These are phyloP conservation scores for Verticillium dahliae DNA, from an alignment of 2,329 filamentous ascomycete species.

Conservation along the genomic window DNA sequence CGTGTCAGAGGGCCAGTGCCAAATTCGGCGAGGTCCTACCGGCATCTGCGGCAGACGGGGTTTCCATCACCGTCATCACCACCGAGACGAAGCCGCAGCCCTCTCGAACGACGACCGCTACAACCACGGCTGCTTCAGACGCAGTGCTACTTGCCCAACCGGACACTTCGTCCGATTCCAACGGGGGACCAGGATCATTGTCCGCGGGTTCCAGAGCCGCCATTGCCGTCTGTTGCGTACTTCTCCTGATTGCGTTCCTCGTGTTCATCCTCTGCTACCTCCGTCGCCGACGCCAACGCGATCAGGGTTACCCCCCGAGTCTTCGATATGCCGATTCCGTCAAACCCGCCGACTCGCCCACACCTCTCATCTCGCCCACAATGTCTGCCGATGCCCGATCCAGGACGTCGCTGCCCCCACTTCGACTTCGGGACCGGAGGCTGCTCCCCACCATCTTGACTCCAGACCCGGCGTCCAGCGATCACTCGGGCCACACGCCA, in stretches of 20 bases:
- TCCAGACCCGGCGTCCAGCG: neutral
- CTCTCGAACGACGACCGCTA: neutral
- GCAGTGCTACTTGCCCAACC: neutral
- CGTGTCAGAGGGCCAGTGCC: slow-evolving; percentile 2
- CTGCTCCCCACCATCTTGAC: slow-evolving; percentile 26
- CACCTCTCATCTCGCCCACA: slow-evolving; percentile 33
- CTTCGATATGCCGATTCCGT: slow-evolving; percentile 8
- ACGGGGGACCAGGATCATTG: slow-evolving; percentile 14
- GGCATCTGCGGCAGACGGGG: neutral
- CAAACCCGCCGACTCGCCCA: slow-evolving; percentile 25
- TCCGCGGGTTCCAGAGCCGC: slow-evolving; percentile 35
- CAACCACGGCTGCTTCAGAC: neutral
- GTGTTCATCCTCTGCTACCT: slow-evolving; percentile 29
- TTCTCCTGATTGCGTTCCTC: slow-evolving; percentile 29
- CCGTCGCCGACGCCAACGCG: slow-evolving; percentile 19
- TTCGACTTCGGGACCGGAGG: slow-evolving; percentile 38
- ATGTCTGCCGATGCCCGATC: slow-evolving; percentile 18
- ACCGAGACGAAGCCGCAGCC: slow-evolving; percentile 1
- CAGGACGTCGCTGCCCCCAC: slow-evolving; percentile 34
- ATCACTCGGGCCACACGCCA: neutral
- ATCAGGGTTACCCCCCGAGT: slow-evolving; percentile 6
- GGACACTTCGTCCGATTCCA: neutral
- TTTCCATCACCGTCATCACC: neutral
- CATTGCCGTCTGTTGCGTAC: slow-evolving; percentile 33
- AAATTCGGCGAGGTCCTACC: neutral